A percentile compares a stretch with the other conserved stretches of the same genome.
Evolutionary conservation across 352 stramenopile species (phyloP).

Genomic region (Paralagenidium karlingii): DNA sequence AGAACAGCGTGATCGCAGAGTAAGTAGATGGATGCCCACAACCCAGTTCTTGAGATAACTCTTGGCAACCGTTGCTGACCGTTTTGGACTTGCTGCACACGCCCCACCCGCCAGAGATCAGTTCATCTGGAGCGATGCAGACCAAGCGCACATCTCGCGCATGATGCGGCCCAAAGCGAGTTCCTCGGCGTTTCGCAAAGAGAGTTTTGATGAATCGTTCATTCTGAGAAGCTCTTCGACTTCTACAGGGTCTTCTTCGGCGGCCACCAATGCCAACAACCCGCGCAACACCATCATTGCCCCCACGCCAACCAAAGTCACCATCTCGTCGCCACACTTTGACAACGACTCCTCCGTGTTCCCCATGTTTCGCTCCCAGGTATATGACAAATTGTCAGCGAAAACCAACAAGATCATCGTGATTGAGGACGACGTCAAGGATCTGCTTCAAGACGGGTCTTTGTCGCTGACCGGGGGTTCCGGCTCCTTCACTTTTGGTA

Average conservation of each 20-base stretch:
- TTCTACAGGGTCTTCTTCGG: not conserved
- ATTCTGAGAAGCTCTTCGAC: constrained; percentile 12
- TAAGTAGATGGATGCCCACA: too few relatives aligned
- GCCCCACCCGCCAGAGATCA: too few relatives aligned
- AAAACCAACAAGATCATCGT: constrained; percentile 9
- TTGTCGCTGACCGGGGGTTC: constrained; percentile 1
- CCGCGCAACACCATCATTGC: not conserved
- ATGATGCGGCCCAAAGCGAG: constrained; percentile 31
- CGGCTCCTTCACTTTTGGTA: not conserved
- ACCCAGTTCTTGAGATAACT: too few relatives aligned
- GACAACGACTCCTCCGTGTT: constrained; percentile 11
- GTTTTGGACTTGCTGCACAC: too few relatives aligned
- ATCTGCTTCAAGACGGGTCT: too few relatives aligned
- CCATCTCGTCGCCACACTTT: constrained; percentile 2
- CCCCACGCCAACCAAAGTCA: constrained; percentile 3
- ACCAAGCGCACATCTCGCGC: constrained; percentile 17
- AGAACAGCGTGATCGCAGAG: constrained; percentile 14
- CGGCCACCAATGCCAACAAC: too few relatives aligned
- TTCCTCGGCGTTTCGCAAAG: constrained; percentile 11
- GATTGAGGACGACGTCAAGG: too few relatives aligned
- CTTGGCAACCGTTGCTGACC: constrained; percentile 5
- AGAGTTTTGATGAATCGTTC: constrained; percentile 13
- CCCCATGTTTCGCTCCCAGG: constrained; percentile 14
- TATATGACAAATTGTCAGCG: constrained; percentile 16
- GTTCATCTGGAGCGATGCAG: constrained; percentile 25